A percentile compares a stretch with the other conserved stretches of the same genome.
These are phyloP conservation scores for Chimonanthus salicifolius DNA, from an alignment of 164 flowering plant species.

Conservation along the genomic window DNA sequence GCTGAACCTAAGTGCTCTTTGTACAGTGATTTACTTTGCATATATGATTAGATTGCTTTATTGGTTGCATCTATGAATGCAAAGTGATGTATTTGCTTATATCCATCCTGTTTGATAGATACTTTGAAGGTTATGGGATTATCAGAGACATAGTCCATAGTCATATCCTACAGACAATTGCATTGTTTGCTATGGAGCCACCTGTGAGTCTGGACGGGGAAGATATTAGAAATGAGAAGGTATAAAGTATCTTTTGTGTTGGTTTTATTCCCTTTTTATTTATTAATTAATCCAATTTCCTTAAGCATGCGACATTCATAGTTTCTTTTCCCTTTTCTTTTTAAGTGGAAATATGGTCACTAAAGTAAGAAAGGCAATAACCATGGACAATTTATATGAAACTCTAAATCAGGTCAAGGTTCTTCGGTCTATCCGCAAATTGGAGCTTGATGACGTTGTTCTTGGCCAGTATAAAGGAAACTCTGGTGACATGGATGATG, in stretches of 20 bases:
- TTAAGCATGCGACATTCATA: not conserved
- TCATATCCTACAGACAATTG: slow-evolving; percentile 56
- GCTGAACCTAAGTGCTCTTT: too few relatives aligned
- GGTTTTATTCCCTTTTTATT: not conserved
- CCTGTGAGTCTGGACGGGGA: slow-evolving; percentile 64
- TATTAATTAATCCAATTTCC: not conserved
- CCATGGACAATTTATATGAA: slow-evolving; percentile 3
- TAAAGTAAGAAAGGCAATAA: not conserved
- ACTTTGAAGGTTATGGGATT: slow-evolving; percentile 54
- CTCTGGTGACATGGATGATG: slow-evolving; percentile 32
- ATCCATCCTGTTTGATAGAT: slow-evolving; percentile 19
- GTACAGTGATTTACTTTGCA: too few relatives aligned
- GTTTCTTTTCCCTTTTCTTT: not conserved
- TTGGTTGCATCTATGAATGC: not conserved
- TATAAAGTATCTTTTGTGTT: slow-evolving; percentile 1
- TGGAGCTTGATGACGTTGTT: slow-evolving; percentile 41
- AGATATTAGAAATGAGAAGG: slow-evolving; percentile 67
- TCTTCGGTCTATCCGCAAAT: slow-evolving; percentile 42
- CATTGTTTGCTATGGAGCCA: slow-evolving; percentile 64
- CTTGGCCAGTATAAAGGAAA: slow-evolving; percentile 56
- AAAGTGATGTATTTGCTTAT: not conserved
- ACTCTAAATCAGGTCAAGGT: slow-evolving; percentile 47
- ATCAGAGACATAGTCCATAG: slow-evolving; percentile 53
- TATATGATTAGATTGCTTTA: too few relatives aligned
- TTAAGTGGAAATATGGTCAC: not conserved